Evolutionary conservation across 352 stramenopile genomes (phyloP), one percentile per base, ranked within the genome.

Genomic region (Phytophthora ramorum): DNA sequence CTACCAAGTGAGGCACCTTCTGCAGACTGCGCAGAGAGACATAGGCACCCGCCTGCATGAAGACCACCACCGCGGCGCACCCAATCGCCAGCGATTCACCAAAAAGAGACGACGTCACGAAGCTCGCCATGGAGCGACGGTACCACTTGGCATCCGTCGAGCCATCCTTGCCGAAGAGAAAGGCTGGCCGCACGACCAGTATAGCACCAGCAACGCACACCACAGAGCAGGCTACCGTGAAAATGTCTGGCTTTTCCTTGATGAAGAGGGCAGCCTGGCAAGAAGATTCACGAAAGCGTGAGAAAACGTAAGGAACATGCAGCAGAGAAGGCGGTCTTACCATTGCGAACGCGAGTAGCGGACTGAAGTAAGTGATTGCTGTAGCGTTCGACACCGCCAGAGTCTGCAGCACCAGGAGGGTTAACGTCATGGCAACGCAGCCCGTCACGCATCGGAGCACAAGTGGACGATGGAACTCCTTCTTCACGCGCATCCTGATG

Each of bases 361-460:
- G 85, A 32, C 79, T 91, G 32, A 75, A 79, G 38, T 86, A 89
- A n/a, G 88, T 76, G 28, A 93, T 76, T 28, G 81, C 75, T 14
- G 73, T 88, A 8, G 81, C 85, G 54, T 93, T 86, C 12, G 81
- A 83, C 8, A 90, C 65, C 34, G 82, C 72, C 63, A 91, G 71
- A 35, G 83, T 70, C 34, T 82, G 63, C 54, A 92, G 79, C 19
- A 81, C 74, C 66, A 86, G 76, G 28, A 90, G 78, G n/a, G 64
- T 58, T 14, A 92, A 46, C 5, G 69, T 66, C 73, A 85, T 82
- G 22, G 73, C 72, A 41, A 64, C 67, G 24, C 71, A 89, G n/a
- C 78, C 79, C 7, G 76, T 55, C 16, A 81, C 19, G 57, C 75
- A 82, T 47, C 79, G 76, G 47, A 76, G 57, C 7, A 59, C 53